Evolutionary conservation across 2,329 filamentous ascomycete genomes (phyloP).

Genomic region (Cladophialophora immunda): DNA sequence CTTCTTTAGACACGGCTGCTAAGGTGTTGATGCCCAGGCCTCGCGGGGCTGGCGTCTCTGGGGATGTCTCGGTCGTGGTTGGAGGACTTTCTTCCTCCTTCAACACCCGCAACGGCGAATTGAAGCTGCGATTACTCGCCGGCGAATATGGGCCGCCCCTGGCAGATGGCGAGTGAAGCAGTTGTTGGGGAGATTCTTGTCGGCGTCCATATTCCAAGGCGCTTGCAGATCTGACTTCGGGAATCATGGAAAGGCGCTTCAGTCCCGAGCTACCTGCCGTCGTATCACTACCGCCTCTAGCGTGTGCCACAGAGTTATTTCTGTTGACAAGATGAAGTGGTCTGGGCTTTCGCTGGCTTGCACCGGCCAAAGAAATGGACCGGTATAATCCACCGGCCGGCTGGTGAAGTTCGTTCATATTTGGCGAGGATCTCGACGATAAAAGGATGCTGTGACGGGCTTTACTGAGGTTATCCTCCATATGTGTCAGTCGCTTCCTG

Average conservation of each 20-base stretch:
- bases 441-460: slow-evolving; percentile 74
- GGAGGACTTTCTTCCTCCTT: slow-evolving; percentile 39
- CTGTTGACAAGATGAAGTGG: slow-evolving; percentile 40
- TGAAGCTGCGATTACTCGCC: slow-evolving; percentile 37
- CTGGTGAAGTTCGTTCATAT: slow-evolving; percentile 52
- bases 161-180: slow-evolving; percentile 18
- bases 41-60: slow-evolving; percentile 30
- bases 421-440: slow-evolving; percentile 59
- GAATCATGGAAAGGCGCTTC: slow-evolving; percentile 37
- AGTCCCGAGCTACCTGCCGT: slow-evolving; percentile 41
- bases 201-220: slow-evolving; percentile 40
- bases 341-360: slow-evolving; percentile 35
- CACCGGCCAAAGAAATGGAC: slow-evolving; percentile 48
- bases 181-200: slow-evolving; percentile 36
- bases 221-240: slow-evolving; percentile 39
- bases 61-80: slow-evolving; percentile 39
- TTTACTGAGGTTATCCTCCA: slow-evolving; percentile 89
- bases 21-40: slow-evolving; percentile 40
- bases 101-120: slow-evolving; percentile 37
- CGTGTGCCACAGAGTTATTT: slow-evolving; percentile 48
- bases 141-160: slow-evolving; percentile 28
- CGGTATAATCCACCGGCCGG: slow-evolving; percentile 53
- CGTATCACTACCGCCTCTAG: slow-evolving; percentile 53
- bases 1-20: slow-evolving; percentile 32
- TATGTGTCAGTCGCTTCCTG: slow-evolving; percentile 85